Base-by-base conservation (phyloP, 805 yeast species). In the Clavispora asparagi region DNA sequence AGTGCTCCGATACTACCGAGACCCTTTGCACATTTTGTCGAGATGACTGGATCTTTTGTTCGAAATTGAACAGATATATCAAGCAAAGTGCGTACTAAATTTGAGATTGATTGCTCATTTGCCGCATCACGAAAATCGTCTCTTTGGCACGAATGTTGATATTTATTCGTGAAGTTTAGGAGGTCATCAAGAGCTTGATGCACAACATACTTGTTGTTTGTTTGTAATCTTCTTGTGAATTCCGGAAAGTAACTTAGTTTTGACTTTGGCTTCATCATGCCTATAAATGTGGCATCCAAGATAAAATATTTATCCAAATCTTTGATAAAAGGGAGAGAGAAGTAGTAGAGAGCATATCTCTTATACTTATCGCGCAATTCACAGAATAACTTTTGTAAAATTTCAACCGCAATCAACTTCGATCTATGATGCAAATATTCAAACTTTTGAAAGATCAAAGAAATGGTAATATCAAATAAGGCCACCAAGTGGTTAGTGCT, bases 1-100 rank as follows among this genome's bases (percentile, higher is more conserved):
- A 87, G 58, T 0, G 89, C 80, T 0, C 98, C 98, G 37, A 94
- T 72, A 23, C 81, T 63, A 1, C 96, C 83, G 9, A 94, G 67
- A 29, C 89, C 86, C 43, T 74, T 74, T 0, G 95, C 81, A 57
- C 92, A 80, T 38, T 78, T 72, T 4, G 70, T 67, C 2, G 88
- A 73, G 7, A 90, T 74, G 1, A 68, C 67, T 9, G 69, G 64
- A 52, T 74, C 73, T 3, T 62, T 64, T 11, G 64, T 67, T 50
- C 78, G 77, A 60, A 79, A 85, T 51, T 74, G 79, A 43, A 78
- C 75, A 0, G 87, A 71, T 1, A 81, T 75, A 49, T 79, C 79
- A 40, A 85, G 62, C 1, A 85, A 61, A 1, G 82, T 74, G 7
- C 79, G 68, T 4, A 83, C 60, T 16, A 85, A 61, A 0, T 66